Percentiles rank a stretch among this genome's conserved stretches.
Conservation (phyloP, 768 basidiomycete genomes). For the Mycena haematopus region DNA sequence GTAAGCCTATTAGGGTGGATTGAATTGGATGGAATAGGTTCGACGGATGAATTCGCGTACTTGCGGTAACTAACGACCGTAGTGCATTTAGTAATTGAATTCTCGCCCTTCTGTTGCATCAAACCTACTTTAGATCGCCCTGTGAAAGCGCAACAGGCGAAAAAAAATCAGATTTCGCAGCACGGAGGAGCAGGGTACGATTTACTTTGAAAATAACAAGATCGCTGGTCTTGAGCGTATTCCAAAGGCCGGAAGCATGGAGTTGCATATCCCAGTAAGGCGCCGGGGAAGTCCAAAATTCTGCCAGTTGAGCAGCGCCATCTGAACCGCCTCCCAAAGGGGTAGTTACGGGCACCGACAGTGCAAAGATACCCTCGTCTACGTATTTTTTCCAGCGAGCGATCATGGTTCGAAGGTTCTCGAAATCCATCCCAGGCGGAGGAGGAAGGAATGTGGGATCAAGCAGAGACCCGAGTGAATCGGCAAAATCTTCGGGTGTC, state of each 20-base stretch:
- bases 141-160: constrained; percentile 34
- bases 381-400: constrained; percentile 77
- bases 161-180: constrained; percentile 1
- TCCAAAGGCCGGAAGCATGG: constrained; percentile 58
- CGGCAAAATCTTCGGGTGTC: constrained; percentile 81
- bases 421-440: constrained; percentile 30
- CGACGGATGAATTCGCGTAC: constrained; percentile 48
- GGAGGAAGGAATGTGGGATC: constrained; percentile 66
- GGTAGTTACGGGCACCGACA: constrained; percentile 71
- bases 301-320: constrained; percentile 38
- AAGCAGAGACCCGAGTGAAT: constrained; percentile 62
- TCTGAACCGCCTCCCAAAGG: constrained; percentile 53
- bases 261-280: constrained; percentile 79
- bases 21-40: not conserved
- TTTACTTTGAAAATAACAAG: constrained; percentile 86
- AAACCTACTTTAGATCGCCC: constrained; percentile 89
- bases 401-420: constrained; percentile 65
- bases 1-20: constrained; percentile 64
- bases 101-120: not conserved
- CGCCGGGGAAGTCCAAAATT: constrained; percentile 78
- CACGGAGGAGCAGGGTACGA: not conserved
- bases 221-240: constrained; percentile 56
- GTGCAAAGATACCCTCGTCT: constrained; percentile 68
- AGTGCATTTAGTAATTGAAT: not conserved
- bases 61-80: constrained; percentile 72